Evolutionary conservation across 2,329 filamentous ascomycete genomes (phyloP).

Genomic region (Trichoderma asperellum): DNA sequence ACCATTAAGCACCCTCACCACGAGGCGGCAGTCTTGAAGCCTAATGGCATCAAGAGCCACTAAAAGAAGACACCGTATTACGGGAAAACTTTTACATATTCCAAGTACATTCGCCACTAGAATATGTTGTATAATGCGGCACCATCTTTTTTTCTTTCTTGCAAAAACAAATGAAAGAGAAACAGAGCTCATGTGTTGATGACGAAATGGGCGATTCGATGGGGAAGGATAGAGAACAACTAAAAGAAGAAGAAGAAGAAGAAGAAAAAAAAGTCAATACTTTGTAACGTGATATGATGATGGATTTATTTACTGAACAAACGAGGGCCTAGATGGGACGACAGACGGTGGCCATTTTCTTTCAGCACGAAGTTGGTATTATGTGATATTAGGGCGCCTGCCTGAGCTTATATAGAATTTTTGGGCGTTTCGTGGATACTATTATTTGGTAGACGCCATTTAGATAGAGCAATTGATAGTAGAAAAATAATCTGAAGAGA

Average conservation of each 20-base stretch:
- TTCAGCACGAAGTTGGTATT: not conserved
- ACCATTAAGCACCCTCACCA: conserved; percentile 85
- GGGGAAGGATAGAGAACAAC: not conserved
- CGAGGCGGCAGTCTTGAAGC: conserved; percentile 42
- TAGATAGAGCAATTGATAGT: not conserved
- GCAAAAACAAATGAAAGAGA: not conserved
- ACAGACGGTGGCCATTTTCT: not conserved
- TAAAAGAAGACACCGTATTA: conserved; percentile 18
- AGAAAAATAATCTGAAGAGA: not conserved
- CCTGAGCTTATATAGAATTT: not conserved
- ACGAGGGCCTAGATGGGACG: not conserved
- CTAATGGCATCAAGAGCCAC: conserved; percentile 48
- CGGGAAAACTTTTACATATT: not conserved
- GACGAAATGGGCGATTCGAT: not conserved
- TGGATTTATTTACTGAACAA: not conserved
- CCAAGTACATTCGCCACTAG: not conserved
- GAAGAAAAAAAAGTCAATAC: not conserved
- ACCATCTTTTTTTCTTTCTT: not conserved
- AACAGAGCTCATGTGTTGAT: not conserved
- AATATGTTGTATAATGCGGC: not conserved
- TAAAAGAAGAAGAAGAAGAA: not conserved
- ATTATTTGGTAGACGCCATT: not conserved
- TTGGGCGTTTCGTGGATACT: not conserved
- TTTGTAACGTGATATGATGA: conserved; percentile 22
- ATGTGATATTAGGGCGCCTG: not conserved